Conservation (phyloP, 2,329 filamentous ascomycete genomes). For the Epichloe sp. region DNA sequence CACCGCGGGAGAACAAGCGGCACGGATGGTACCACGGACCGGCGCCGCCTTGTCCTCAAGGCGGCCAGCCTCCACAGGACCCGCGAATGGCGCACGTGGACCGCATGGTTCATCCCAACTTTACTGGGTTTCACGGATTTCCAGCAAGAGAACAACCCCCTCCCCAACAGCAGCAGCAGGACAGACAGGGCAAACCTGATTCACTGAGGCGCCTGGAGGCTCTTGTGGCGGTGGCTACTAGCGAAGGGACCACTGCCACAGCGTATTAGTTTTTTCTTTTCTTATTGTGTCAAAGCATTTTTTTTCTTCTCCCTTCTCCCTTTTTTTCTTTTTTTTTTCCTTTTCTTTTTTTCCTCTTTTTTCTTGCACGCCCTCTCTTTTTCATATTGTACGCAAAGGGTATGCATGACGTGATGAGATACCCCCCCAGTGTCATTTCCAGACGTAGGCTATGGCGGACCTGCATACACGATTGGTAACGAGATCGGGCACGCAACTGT, state of each 20-base stretch:
- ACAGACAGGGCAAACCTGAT: constrained; percentile 17
- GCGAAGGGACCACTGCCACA: constrained; percentile 28
- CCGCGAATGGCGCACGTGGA: constrained; percentile 33
- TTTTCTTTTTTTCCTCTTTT: background rate
- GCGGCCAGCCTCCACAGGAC: constrained; percentile 17
- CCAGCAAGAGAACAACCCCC: constrained; percentile 22
- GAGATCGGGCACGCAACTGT: background rate
- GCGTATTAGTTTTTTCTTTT: constrained; percentile 18
- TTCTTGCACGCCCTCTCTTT: background rate
- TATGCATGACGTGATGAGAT: constrained; percentile 14
- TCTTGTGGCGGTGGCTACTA: constrained; percentile 31
- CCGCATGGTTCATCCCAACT: constrained; percentile 45
- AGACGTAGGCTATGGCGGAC: constrained; percentile 6
- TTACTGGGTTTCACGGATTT: constrained; percentile 38
- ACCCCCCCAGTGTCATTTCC: constrained; percentile 11
- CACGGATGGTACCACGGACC: constrained; percentile 60
- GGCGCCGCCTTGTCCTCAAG: constrained; percentile 23
- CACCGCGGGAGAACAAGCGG: constrained; percentile 48
- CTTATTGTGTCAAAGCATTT: too few relatives aligned
- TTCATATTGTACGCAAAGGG: background rate
- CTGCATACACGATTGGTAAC: constrained; percentile 2
- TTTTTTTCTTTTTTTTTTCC: too few relatives aligned
- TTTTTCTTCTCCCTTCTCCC: too few relatives aligned
- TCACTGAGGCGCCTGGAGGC: constrained; percentile 27
- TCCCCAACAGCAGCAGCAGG: constrained; percentile 14